Base-by-base conservation (phyloP, 2,329 filamentous ascomycete genomes). In the Sarocladiaceae sp. region DNA sequence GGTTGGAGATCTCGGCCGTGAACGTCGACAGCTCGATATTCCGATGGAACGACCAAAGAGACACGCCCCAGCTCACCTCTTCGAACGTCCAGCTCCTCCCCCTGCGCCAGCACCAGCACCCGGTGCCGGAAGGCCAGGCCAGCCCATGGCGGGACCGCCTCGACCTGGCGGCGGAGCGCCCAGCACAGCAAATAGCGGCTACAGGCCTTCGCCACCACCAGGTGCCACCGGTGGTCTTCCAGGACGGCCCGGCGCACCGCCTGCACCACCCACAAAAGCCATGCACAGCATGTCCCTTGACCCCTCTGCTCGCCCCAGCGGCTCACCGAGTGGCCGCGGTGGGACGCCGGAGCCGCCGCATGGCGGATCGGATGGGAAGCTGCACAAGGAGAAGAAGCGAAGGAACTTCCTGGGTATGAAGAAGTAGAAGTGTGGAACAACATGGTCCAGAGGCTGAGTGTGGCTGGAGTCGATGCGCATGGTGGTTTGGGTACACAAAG, bases 51-150 rank as follows among this genome's bases (percentile, higher is more conserved):
- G 82, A 31, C 88, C 88, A 2, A 82, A 83, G 56, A 84, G 81
- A n/a, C 82, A 83, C 49, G 86, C 90, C 1, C 93, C 93, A 1
- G 82, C 82, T 5, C 88, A 95, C 66, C 67, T 98, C 9, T 93
- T 93, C 53, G 88, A 95, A 62, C 78, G 81, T 3, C 79, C 83
- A 1, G 66, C 73, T 2, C 74, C 74, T 9, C 72, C 72, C 6
- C 72, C 37, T 7, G 24, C 10, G 19, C 23, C 40, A 21, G 32
- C 32, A 7, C 32, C 26, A 3, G 26, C 9, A 12, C 40, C 40
- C n/a, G 40, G 16, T 4, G 26, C 40, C n/a, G 19, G 19, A 6
- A 33, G 40, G 15, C 26, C 40, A 3, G 72, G 44, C 61, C 68
- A 53, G 20, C 43, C 43, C 16, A 19, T 50, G 62, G 47, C 50